Percentiles rank a stretch among this genome's conserved stretches.
Evolutionary conservation across 2,329 filamentous ascomycete species (phyloP).

Genomic region (Chaetothyriales sp.): DNA sequence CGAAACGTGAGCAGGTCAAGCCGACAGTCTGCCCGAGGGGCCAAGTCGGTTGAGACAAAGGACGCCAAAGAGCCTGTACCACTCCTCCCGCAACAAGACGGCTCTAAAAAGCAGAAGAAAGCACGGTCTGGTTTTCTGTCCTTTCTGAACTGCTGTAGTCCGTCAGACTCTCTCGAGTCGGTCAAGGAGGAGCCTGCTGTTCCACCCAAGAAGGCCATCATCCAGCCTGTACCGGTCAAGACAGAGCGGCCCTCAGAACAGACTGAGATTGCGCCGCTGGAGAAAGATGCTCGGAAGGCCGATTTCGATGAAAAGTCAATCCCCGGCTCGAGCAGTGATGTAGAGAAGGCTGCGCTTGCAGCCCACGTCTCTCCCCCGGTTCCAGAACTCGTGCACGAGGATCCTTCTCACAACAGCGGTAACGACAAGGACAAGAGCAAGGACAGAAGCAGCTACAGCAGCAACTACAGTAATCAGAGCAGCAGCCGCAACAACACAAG

Average conservation of each 20-base stretch:
- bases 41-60: constrained; percentile 7
- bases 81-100: constrained; percentile 8
- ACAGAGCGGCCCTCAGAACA: constrained; percentile 10
- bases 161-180: constrained; percentile 7
- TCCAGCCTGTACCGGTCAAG: constrained; percentile 13
- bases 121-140: constrained; percentile 13
- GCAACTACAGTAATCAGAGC: too few relatives aligned
- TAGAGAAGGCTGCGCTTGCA: constrained; percentile 5
- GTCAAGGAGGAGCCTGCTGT: constrained; percentile 15
- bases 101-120: constrained; percentile 11
- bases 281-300: constrained; percentile 8
- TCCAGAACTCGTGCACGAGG: not conserved
- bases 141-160: constrained; percentile 17
- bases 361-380: not conserved
- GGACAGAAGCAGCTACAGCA: too few relatives aligned
- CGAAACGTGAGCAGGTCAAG: constrained; percentile 17
- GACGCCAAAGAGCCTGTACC: constrained; percentile 10
- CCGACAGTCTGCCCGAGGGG: constrained; percentile 13
- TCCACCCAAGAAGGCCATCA: constrained; percentile 16
- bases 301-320: constrained; percentile 1
- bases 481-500: too few relatives aligned
- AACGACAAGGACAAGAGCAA: too few relatives aligned
- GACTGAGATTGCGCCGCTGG: constrained; percentile 9
- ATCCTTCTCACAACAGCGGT: not conserved
- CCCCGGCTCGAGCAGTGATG: constrained; percentile 4